Evolutionary conservation across 2,329 filamentous ascomycete species (phyloP), one percentile per base, ranked within the genome.

Genomic region (Huntiella bhutanensis): DNA sequence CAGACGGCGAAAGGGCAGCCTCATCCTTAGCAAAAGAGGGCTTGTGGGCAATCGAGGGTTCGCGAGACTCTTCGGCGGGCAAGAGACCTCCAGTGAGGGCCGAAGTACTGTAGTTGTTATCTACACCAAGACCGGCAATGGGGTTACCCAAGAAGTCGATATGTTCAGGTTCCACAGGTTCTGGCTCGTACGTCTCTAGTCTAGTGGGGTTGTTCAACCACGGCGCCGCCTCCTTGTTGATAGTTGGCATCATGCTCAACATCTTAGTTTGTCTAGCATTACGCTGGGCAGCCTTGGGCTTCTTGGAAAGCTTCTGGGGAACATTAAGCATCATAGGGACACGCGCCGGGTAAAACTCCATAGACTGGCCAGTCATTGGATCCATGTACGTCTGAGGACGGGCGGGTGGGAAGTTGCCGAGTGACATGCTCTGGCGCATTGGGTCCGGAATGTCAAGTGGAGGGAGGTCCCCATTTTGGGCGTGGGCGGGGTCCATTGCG

Each of bases 311-410:
- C 55, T 85, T 82, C 39, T 86, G 85, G 1, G 91, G 91, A 10
- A 98, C 65, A 55, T 94, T 96, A 48, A 98, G 70, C 78, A 93
- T 87, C 51, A 82, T 79, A 3, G 91, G 91, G 2, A 98, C 91
- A 1, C 85, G 87, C 3, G 91, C 91, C 11, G 91, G 91, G 59
- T 98, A 98, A 62, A 80, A 96, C 7, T 94, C 75, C 83, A 96
- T 94, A 54, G 78, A 69, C 53, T 88, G 76, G 4, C 76, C 80
- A 1, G 79, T 79, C 19, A 70, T 66, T 1, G 75, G 74, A 55
- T 78, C 69, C 55, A 74, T 62, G 58, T 77, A 79, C 1, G 75
- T 75, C 51, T 71, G 68, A 8, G 74, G 69, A 13, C 63, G 61
- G 10, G 50, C 43, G 11, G 57, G 52, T 3, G 53, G 51, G 33